A percentile compares a stretch with the other conserved stretches of the same genome.
Evolutionary conservation across 1,284 basidiomycete species (phyloP).

Genomic region (Ceratobasidium sp.): DNA sequence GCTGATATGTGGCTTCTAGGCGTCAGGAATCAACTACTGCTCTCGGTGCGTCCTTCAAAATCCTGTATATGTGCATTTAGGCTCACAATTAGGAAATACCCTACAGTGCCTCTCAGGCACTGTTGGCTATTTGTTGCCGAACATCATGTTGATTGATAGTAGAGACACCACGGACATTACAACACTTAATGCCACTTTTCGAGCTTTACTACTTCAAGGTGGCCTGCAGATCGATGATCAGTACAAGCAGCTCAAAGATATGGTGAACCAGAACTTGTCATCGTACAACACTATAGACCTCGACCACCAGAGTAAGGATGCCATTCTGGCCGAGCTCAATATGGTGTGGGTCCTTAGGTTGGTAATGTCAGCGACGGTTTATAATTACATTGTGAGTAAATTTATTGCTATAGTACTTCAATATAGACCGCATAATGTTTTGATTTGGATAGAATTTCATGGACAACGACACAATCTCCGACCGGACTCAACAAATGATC

Average conservation of each 20-base stretch:
- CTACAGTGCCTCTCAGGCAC: no score
- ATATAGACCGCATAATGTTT: background rate
- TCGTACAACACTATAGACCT: background rate
- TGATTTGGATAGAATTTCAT: slow-evolving; percentile 14
- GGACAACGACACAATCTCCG: slow-evolving; percentile 28
- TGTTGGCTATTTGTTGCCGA: background rate
- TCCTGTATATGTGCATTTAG: no score
- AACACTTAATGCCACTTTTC: slow-evolving; percentile 4
- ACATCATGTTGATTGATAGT: no score
- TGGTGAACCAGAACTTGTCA: background rate
- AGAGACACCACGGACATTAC: background rate
- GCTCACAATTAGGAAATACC: no score
- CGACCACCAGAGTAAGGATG: background rate
- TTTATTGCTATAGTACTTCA: background rate
- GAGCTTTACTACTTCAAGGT: slow-evolving; percentile 13
- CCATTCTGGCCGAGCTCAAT: background rate
- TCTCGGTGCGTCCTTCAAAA: slow-evolving; percentile 12
- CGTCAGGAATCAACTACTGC: slow-evolving; percentile 32
- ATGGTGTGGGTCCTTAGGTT: slow-evolving; percentile 15
- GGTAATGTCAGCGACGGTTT: background rate
- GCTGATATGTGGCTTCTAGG: background rate
- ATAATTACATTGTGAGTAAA: slow-evolving; percentile 9
- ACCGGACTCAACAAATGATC: background rate
- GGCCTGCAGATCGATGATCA: slow-evolving; percentile 12
- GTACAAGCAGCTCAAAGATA: background rate